Conservation (phyloP, 306 rosid genomes). For the Medicago lupulina region DNA sequence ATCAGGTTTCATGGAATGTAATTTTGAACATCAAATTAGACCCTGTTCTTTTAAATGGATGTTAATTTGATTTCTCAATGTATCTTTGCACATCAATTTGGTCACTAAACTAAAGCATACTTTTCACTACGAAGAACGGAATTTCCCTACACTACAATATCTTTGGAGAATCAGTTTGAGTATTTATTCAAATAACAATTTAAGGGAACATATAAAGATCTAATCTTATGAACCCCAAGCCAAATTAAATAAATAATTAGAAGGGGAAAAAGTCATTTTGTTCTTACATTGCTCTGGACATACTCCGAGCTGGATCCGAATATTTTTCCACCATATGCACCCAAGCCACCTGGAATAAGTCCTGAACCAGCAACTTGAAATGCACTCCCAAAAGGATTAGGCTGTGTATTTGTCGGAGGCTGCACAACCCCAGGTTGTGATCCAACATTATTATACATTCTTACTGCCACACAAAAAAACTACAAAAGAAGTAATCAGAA, state of each 20-base stretch:
- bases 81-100: constrained; percentile 20
- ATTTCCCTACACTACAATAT: neutral
- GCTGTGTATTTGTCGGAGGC: constrained; percentile 62
- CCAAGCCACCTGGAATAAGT: constrained; percentile 90
- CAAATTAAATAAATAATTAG: neutral
- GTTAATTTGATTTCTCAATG: neutral
- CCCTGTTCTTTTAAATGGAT: neutral
- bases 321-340: constrained; percentile 94
- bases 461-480: constrained; percentile 38
- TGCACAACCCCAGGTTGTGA: constrained; percentile 61
- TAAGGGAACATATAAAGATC: constrained; percentile 2
- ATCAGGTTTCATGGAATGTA: neutral
- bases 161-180: neutral
- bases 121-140: neutral
- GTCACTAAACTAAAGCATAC: neutral
- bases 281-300: constrained; percentile 98
- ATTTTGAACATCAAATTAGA: constrained; percentile 1
- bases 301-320: constrained; percentile 96
- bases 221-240: constrained; percentile 4
- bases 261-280: constrained; percentile 47
- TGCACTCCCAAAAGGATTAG: constrained; percentile 87
- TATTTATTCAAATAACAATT: constrained; percentile 10
- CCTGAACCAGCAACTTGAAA: constrained; percentile 96
- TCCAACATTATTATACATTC: constrained; percentile 77
- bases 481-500: constrained; percentile 8